phyloP scores from a whole-genome alignment of 495 filamentous ascomycete genomes.

The Aspergillus nidulans region DNA sequence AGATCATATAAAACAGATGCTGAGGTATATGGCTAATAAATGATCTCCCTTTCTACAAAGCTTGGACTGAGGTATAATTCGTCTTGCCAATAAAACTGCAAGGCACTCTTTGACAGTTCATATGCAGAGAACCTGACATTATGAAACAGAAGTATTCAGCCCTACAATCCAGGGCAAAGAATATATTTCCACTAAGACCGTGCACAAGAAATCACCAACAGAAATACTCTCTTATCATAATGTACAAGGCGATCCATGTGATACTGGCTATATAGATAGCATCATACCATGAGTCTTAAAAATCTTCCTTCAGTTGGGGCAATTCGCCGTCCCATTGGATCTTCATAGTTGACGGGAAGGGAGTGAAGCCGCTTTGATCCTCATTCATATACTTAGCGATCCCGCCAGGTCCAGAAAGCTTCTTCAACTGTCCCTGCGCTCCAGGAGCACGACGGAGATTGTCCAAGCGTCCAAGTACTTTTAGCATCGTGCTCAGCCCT shows the following conservation, averaged over 20 bases:
- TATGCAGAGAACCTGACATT: too few relatives aligned
- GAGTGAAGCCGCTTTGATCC: constrained; percentile 63
- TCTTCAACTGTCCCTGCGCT: constrained; percentile 65
- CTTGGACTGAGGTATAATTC: too few relatives aligned
- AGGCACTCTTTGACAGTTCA: too few relatives aligned
- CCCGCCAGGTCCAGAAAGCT: constrained; percentile 49
- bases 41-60: too few relatives aligned
- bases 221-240: not conserved
- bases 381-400: constrained; percentile 65
- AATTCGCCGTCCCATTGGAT: constrained; percentile 45
- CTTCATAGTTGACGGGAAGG: constrained; percentile 65
- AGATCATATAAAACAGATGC: too few relatives aligned
- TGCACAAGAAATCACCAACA: too few relatives aligned
- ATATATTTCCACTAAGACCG: too few relatives aligned
- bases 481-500: constrained; percentile 60
- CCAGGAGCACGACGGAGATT: constrained; percentile 60
- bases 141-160: not conserved
- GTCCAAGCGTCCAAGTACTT: constrained; percentile 47
- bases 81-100: too few relatives aligned
- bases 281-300: not conserved
- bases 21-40: too few relatives aligned
- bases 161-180: too few relatives aligned
- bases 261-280: not conserved
- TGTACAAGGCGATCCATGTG: not conserved
- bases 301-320: constrained; percentile 15